Evolutionary conservation across 768 basidiomycete species (phyloP), one percentile per base, ranked within the genome.

Genomic region (Gyrodon lividus): DNA sequence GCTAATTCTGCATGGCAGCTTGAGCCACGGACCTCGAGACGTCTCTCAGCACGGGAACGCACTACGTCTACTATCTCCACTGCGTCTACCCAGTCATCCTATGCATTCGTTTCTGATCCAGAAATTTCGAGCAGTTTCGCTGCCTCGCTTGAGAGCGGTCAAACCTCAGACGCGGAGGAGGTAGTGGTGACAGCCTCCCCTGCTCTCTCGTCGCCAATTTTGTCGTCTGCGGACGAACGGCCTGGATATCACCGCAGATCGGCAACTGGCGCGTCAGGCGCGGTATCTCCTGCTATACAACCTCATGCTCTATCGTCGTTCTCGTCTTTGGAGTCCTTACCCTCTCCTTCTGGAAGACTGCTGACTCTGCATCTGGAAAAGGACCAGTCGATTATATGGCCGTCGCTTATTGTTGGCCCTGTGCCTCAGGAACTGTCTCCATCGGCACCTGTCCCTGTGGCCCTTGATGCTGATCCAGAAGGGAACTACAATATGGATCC

Each of bases 91-190:
- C 87, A 82, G 24, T 92, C 89, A 17, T 92, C 89, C 0, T 92
- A 83, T 59, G 89, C 89, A 4, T 77, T 89, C 50, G 76, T 92
- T 8, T 90, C 89, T n/a, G 89, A 92, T 59, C 83, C 82, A 2
- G 89, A 92, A 57, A 86, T 91, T 46, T 89, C 89, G 5, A 90
- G 87, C 69, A 88, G 86, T 64, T 90, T 91, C 57, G 87, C 87
- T 1, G 88, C 87, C 6, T 91, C 89, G 24, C 76, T 91, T 4
- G 89, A 89, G 62, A 86, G 86, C 57, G 83, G 75, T 13, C 83
- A 82, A 23, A 77, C 78, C 10, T 90, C 89, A 20, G 89, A 92
- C 52, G 74, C 75, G 13, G 89, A 91, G 49, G 88, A 90, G 54
- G 65, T 72, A 54, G 65, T 72, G 35, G 73, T 72, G 10, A 63